Percentiles rank a stretch among this genome's conserved stretches.
These are phyloP conservation scores for Iris pallida DNA, from an alignment of 116 monocot species.

Conservation along the genomic window DNA sequence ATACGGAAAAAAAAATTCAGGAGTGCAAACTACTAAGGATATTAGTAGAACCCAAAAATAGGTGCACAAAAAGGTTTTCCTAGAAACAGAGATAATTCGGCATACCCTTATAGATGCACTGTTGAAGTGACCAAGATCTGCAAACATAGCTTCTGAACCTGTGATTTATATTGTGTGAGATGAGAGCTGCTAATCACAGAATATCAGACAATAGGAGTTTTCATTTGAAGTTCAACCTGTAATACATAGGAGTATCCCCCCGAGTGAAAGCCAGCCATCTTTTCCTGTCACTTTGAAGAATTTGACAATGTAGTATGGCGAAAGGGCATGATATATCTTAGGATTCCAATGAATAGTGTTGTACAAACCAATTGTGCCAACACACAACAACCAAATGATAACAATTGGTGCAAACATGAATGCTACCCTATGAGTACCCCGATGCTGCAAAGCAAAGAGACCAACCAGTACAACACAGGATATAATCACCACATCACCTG, in stretches of 20 bases:
- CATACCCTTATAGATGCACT: slow-evolving; percentile 38
- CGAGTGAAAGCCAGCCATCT: slow-evolving; percentile 62
- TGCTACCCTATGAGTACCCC: slow-evolving; percentile 57
- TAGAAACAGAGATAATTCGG: too few species aligned
- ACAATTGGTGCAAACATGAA: slow-evolving; percentile 68
- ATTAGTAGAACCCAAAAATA: too few species aligned
- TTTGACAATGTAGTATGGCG: slow-evolving; percentile 48
- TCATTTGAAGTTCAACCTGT: slow-evolving; percentile 30
- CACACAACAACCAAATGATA: slow-evolving; percentile 50
- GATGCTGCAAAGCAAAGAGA: slow-evolving; percentile 59
- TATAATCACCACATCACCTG: slow-evolving; percentile 44
- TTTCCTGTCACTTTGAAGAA: slow-evolving; percentile 45
- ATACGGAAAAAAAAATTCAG: not conserved
- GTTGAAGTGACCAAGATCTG: slow-evolving; percentile 62
- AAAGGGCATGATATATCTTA: slow-evolving; percentile 37
- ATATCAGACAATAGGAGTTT: not conserved
- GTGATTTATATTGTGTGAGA: slow-evolving; percentile 25
- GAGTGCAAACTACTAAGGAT: too few species aligned
- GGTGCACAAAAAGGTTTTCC: too few species aligned
- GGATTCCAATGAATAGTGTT: slow-evolving; percentile 59
- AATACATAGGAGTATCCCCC: slow-evolving; percentile 51
- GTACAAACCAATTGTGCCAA: slow-evolving; percentile 44
- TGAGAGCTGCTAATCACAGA: slow-evolving; percentile 7
- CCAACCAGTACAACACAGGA: slow-evolving; percentile 59
- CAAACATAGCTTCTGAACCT: slow-evolving; percentile 68